Base-by-base conservation (phyloP, 1,284 basidiomycete genomes). In the Prillingera fragicola region DNA sequence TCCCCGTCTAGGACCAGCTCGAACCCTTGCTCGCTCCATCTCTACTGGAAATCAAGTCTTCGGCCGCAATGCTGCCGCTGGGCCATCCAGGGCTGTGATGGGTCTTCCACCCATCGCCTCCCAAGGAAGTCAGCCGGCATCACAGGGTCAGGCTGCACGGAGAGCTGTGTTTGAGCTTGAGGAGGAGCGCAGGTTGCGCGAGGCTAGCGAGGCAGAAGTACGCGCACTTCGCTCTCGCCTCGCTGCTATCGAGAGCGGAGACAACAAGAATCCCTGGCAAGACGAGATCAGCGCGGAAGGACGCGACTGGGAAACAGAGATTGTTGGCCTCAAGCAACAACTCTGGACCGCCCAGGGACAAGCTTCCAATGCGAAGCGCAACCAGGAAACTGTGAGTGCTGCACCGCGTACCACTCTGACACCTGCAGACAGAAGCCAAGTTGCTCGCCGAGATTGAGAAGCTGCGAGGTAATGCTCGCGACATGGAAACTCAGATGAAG, bases 281-380 rank as follows among this genome's bases (percentile, higher is more conserved):
- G 29, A 50, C 18, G 52, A 44, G 29, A 22, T 25, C 33, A 29
- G 23, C 14, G 23, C 26, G 29, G 27, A 34, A 27, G 12, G 17
- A 33, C 4, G 18, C 27, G n/a, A n/a, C n/a, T n/a, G n/a, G 1
- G 42, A 40, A 34, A 35, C 39, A 12, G 52, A 54, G 37, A 32
- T 54, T 1, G 43, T 49, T 17, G 50, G 44, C 14, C 37, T 66
- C 17, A 54, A 62, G 44, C 35, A 41, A 27, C 49, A 65, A 36
- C 40, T 67, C 0, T 67, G 55, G 53, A 41, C 48, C 5, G 61
- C 63, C 0, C 56, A 60, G 26, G 67, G 67, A 2, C 59, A 63
- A 46, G 65, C 58, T 0, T 46, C 56, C 15, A 63, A 43, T 3
- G 48, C 64, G 8, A 52, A 60, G 19, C 47, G 62, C 13, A 54